Percentiles rank a stretch among this genome's conserved stretches.
Conservation (phyloP, 257 asterid species). For the Galeopsis tetrahit region DNA sequence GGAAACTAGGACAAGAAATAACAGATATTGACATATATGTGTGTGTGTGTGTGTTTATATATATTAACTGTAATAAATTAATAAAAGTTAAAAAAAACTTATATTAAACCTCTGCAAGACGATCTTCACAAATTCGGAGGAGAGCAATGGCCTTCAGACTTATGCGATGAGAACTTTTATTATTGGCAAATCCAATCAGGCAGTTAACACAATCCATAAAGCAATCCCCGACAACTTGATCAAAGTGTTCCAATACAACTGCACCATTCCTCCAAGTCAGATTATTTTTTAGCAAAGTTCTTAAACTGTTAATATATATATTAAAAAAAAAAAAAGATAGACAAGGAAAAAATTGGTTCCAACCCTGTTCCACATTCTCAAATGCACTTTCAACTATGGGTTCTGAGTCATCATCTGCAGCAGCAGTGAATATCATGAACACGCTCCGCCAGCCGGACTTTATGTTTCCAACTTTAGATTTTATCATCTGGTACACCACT, state of each 20-base stretch:
- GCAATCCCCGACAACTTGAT: constrained; percentile 98
- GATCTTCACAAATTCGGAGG: constrained; percentile 99
- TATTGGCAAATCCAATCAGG: constrained; percentile 97
- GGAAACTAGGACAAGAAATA: constrained; percentile 31
- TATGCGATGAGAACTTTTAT: constrained; percentile 84
- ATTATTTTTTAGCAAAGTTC: constrained; percentile 28
- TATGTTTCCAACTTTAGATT: constrained; percentile 97
- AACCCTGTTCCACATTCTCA: constrained; percentile 99
- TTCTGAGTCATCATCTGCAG: constrained; percentile 94
- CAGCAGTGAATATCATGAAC: constrained; percentile 98
- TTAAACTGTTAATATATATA: constrained; percentile 23
- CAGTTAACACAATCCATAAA: constrained; percentile 99
- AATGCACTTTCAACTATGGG: constrained; percentile 96
- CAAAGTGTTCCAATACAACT: constrained; percentile 98
- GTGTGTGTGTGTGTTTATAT: no score
- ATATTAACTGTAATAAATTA: not conserved
- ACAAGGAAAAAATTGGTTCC: constrained; percentile 31
- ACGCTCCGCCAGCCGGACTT: constrained; percentile 99
- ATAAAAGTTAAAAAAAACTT: not conserved
- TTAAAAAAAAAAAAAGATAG: constrained; percentile 26
- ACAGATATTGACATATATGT: not conserved
- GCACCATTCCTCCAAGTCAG: constrained; percentile 53
- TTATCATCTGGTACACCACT: constrained; percentile 81
- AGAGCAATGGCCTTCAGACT: constrained; percentile 99
- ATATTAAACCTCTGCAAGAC: constrained; percentile 93